These are phyloP conservation scores for Tricholoma hemisulphureum DNA, from an alignment of 768 basidiomycete genomes.

Conservation along the genomic window DNA sequence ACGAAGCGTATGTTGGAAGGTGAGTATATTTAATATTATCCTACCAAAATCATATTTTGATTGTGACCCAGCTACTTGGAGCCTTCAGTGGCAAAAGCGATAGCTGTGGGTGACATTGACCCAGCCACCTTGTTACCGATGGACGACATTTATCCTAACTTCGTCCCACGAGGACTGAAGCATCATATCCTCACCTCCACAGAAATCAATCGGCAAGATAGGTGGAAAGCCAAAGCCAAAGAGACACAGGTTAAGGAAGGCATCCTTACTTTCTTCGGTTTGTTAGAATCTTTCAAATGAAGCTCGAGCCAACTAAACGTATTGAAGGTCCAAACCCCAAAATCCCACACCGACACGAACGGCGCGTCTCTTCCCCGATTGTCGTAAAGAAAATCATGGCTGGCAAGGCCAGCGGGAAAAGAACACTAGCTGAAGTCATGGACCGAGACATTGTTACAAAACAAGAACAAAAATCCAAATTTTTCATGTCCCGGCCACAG, in stretches of 20 bases:
- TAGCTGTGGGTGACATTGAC: constrained; percentile 70
- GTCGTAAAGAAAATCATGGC: constrained; percentile 23
- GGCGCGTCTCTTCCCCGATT: constrained; percentile 14
- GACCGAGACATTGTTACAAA: constrained; percentile 57
- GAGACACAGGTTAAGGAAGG: constrained; percentile 38
- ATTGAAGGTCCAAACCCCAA: constrained; percentile 42
- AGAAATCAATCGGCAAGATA: constrained; percentile 24
- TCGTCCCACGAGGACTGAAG: constrained; percentile 52
- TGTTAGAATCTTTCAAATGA: constrained; percentile 20
- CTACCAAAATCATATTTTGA: constrained; percentile 3
- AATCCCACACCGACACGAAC: constrained; percentile 30
- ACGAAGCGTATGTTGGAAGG: constrained; percentile 75
- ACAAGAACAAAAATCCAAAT: constrained; percentile 40
- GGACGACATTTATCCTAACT: constrained; percentile 74
- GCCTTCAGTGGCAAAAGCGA: constrained; percentile 55
- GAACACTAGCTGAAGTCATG: constrained; percentile 69
- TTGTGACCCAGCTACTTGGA: constrained; percentile 56
- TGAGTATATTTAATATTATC: constrained; percentile 31
- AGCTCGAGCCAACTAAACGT: background rate
- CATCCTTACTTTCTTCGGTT: constrained; percentile 67
- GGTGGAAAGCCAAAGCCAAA: constrained; percentile 48
- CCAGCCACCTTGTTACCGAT: constrained; percentile 70
- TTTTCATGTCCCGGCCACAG: constrained; percentile 29
- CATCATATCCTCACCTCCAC: constrained; percentile 26
- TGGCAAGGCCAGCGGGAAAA: constrained; percentile 72